phyloP scores from a whole-genome alignment of 2,329 filamentous ascomycete species.

The Aspergillus unguis region DNA sequence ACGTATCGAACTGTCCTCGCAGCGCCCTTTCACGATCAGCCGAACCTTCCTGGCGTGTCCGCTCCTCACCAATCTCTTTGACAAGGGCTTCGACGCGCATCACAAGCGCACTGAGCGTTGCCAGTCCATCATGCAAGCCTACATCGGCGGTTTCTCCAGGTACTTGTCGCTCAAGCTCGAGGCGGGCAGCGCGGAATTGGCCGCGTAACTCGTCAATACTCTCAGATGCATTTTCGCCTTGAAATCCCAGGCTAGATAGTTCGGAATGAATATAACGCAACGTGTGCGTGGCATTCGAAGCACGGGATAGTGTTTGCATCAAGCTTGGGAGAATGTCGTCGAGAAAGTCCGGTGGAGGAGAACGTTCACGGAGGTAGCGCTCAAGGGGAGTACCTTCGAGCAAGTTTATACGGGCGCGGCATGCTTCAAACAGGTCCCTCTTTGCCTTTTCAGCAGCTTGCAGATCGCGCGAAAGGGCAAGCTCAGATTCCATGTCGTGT shows the following conservation, averaged over 20 bases:
- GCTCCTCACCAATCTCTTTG: constrained; percentile 33
- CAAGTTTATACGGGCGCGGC: constrained; percentile 29
- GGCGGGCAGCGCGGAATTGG: constrained; percentile 42
- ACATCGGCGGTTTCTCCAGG: constrained; percentile 43
- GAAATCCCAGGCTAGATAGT: constrained; percentile 40
- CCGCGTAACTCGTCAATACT: constrained; percentile 37
- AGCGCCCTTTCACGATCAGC: constrained; percentile 40
- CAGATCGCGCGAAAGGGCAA: constrained; percentile 36
- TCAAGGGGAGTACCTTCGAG: constrained; percentile 22
- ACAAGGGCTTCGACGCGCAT: constrained; percentile 37
- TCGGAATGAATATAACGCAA: constrained; percentile 36
- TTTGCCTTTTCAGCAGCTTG: constrained; percentile 41
- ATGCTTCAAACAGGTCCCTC: constrained; percentile 38
- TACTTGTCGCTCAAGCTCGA: constrained; percentile 43
- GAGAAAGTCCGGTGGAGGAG: constrained; percentile 40
- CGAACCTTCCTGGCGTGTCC: constrained; percentile 30
- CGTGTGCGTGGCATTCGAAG: constrained; percentile 37
- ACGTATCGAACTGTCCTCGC: constrained; percentile 44
- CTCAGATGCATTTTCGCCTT: constrained; percentile 28
- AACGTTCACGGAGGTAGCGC: constrained; percentile 24
- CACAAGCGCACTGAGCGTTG: constrained; percentile 41
- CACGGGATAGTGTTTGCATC: constrained; percentile 34
- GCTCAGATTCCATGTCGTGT: constrained; percentile 24
- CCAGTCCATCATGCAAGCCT: constrained; percentile 37
- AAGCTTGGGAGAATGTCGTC: constrained; percentile 37